Evolutionary conservation across 2,329 filamentous ascomycete species (phyloP), one percentile per base, ranked within the genome.

Genomic region (Trichoderma aggressivum): DNA sequence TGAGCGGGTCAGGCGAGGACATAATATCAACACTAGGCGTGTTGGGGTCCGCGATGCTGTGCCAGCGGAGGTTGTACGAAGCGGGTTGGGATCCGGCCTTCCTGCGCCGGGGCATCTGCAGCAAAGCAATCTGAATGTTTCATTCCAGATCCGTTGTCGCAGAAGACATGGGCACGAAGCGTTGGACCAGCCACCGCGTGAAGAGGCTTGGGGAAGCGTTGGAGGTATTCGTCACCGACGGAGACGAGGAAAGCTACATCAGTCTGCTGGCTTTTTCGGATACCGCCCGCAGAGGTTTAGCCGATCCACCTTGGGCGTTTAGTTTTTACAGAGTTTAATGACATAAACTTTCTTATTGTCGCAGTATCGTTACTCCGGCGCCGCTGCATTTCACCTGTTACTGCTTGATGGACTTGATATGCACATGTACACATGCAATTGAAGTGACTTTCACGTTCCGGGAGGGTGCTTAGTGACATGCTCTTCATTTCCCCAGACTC

Each of bases 1-100:
- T 85, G 71, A 87, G 80, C 58, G 85, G 85, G 77, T 87, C 85
- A 50, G 85, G 85, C 74, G 85, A 86, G 69, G 84, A 86, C 79
- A 84, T 83, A 76, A 81, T 79, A 76, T 84, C 84, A 74, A 79
- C 79, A 76, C 79, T 81, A 67, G 80, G 78, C 64, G 79, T 81
- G 60, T 77, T 78, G 74, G 80, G 79, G 74, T 77, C 77, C 70
- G 78, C 78, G 73, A 80, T 75, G 65, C 76, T 77, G 70, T 80
- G 79, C 80, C 80, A 81, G 75, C 80, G 79, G 70, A 81, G 72
- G 71, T 70, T 76, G 74, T 76, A 80, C 32, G 75, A 72, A 66
- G 80, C 75, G 71, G 75, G 61, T 65, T 75, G 70, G 69, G 66
- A 56, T 70, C 73, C 75, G 73, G 75, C 73, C 55, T 75, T 74